These are phyloP conservation scores for Gynandropsis gynandra DNA, from an alignment of 345 rosid species.

Conservation along the genomic window DNA sequence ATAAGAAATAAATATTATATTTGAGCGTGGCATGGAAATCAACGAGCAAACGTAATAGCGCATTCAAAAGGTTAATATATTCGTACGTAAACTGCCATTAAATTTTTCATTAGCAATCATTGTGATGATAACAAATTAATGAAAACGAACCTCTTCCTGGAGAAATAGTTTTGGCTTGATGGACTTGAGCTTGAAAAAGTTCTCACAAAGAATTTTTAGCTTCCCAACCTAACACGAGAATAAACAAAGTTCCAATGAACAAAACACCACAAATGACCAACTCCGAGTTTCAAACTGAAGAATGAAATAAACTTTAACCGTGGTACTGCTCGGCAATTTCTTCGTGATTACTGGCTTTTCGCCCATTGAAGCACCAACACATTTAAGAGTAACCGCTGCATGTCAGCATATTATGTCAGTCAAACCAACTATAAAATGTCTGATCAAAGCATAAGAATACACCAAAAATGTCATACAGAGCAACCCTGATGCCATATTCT, in stretches of 20 bases:
- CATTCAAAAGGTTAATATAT: too few species aligned
- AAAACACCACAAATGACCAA: background rate
- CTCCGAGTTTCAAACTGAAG: background rate
- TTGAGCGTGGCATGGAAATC: too few species aligned
- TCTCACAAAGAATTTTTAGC: conserved; percentile 75
- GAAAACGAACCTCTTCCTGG: conserved; percentile 59
- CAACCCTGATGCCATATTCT: conserved; percentile 78
- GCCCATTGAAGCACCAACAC: conserved; percentile 77
- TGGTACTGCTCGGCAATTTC: conserved; percentile 78
- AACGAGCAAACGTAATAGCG: background rate
- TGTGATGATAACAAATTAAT: background rate
- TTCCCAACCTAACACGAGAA: conserved; percentile 57
- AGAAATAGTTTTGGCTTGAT: conserved; percentile 51
- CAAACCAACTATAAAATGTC: background rate
- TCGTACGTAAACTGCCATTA: too few species aligned
- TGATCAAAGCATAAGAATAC: conserved; percentile 1
- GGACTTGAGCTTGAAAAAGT: conserved; percentile 61
- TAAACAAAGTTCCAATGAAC: background rate
- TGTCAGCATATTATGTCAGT: background rate
- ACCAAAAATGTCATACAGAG: conserved; percentile 37
- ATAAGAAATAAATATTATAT: background rate
- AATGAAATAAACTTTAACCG: conserved; percentile 43
- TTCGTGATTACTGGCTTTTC: conserved; percentile 66
- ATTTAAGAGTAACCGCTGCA: conserved; percentile 79
- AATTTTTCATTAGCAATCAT: background rate